Conservation (phyloP, 2,329 filamentous ascomycete species). For the Fusarium sp. region DNA sequence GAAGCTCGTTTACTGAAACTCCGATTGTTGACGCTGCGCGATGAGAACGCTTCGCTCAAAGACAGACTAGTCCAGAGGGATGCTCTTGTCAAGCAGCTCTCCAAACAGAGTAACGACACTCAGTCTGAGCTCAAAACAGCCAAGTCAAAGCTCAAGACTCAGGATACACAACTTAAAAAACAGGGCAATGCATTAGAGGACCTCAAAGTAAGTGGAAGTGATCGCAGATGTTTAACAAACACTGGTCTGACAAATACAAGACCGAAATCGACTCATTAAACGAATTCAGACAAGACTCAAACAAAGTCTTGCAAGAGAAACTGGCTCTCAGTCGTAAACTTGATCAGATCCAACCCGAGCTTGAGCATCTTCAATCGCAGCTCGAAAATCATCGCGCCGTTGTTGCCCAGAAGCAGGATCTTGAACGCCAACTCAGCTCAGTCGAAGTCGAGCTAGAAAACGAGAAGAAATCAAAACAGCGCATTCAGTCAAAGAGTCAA, state of each 20-base stretch:
- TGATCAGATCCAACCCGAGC: slow-evolving; percentile 63
- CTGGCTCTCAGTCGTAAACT: slow-evolving; percentile 64
- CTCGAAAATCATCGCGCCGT: slow-evolving; percentile 71
- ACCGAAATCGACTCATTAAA: slow-evolving; percentile 77
- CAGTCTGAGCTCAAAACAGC: slow-evolving; percentile 57
- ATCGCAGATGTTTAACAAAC: rapidly evolving
- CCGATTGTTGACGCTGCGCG: slow-evolving; percentile 75
- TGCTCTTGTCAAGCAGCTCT: slow-evolving; percentile 64
- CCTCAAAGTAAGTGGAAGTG: slow-evolving; percentile 55
- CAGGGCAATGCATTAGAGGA: slow-evolving; percentile 61
- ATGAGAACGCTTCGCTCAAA: slow-evolving; percentile 77
- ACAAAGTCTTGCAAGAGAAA: slow-evolving; percentile 73
- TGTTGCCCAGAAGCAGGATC: slow-evolving; percentile 80
- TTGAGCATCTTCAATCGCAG: slow-evolving; percentile 67
- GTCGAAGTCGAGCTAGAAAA: slow-evolving; percentile 85
- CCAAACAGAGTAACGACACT: slow-evolving; percentile 54
- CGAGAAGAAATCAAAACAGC: slow-evolving; percentile 64
- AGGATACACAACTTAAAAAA: slow-evolving; percentile 61
- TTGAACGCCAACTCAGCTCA: slow-evolving; percentile 81
- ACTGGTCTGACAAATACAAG: slow-evolving; percentile 54
- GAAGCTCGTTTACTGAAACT: slow-evolving; percentile 76
- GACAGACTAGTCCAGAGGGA: slow-evolving; percentile 71
- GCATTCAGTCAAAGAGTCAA: slow-evolving; percentile 47
- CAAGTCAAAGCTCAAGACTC: slow-evolving; percentile 56
- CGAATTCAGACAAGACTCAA: slow-evolving; percentile 73